Evolutionary conservation across 441 rosid species (phyloP), one percentile per base, ranked within the genome.

Genomic region (Pelargonium fulgidum): DNA sequence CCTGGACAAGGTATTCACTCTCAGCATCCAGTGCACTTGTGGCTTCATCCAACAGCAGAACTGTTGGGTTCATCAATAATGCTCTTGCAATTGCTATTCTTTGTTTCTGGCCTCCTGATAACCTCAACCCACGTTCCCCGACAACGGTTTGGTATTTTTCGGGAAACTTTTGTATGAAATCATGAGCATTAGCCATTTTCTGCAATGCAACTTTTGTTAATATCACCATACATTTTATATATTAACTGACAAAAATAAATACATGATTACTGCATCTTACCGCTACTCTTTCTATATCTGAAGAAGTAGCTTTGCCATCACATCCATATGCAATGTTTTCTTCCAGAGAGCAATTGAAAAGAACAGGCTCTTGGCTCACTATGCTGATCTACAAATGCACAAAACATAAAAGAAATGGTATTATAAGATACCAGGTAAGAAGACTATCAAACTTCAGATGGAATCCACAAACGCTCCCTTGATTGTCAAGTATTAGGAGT

Each of bases 151-250:
- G 76, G 70, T 86, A 93, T 72, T 89, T 89, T 17, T 91, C 97
- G 0, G 97, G 95, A 71, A 91, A 91, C 14, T 78, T 84, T 3
- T 81, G 81, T 63, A 93, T 82, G 81, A 93, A 93, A 6, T 88
- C 95, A 2, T 91, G 89, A 0, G 98, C 98, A 72, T 93, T 93
- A 6, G 96, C 95, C 98, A 91, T 89, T 86, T 84, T 93, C 98
- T 93, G 86, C 82, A 54, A 14, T 91, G 86, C 82, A 54, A 14
- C 61, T 14, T 54, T 54, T 54, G 61, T 54, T 54, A 5, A 16
- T 17, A 14, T n/a, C 61, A 54, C 39, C 39, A 33, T 33, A 33
- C 7, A 33, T 33, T 33, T 33, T 3, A 5, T 14, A 54, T 14
- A 48, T 47, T 7, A 47, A 9, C 52, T 2, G 52, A 11, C 2